A percentile compares a stretch with the other conserved stretches of the same genome.
These are phyloP conservation scores for Schizophyllum commune DNA, from an alignment of 1,284 basidiomycete genomes.

Conservation along the genomic window DNA sequence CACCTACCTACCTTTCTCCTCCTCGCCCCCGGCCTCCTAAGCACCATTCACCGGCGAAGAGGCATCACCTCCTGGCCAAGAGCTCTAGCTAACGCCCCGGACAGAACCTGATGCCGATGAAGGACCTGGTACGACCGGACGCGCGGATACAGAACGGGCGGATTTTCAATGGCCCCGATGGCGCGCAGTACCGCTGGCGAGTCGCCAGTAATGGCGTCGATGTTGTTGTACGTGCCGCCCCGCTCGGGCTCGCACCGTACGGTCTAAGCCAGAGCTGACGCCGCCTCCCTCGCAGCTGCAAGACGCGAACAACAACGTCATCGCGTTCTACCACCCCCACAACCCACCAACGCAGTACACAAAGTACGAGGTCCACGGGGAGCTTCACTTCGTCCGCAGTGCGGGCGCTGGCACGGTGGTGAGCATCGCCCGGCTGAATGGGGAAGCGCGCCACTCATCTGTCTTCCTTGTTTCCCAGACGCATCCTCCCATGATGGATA, in stretches of 20 bases:
- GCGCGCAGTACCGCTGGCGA: conserved; percentile 69
- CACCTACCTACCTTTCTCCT: not conserved
- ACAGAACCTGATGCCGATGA: conserved; percentile 71
- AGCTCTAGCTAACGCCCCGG: not conserved
- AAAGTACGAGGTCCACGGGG: conserved; percentile 75
- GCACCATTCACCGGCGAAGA: too few relatives aligned
- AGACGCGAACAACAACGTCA: conserved; percentile 57
- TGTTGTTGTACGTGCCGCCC: conserved; percentile 43
- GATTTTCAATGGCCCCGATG: conserved; percentile 73
- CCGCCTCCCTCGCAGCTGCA: conserved; percentile 42
- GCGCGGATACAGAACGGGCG: conserved; percentile 54
- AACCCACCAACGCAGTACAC: conserved; percentile 64
- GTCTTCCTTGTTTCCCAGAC: conserved; percentile 37
- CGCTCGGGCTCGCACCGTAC: not conserved
- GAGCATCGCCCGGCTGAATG: conserved; percentile 24
- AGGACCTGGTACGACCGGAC: conserved; percentile 66
- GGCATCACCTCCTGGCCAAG: too few relatives aligned
- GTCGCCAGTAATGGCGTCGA: conserved; percentile 52
- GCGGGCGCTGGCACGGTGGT: conserved; percentile 77
- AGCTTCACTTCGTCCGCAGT: conserved; percentile 69
- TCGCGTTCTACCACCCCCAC: conserved; percentile 72
- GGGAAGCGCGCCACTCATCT: conserved; percentile 10
- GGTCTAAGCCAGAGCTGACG: not conserved
- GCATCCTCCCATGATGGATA: conserved; percentile 83
- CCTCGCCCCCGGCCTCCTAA: not conserved